Conservation (phyloP, 805 yeast species). For the Candida germanica region DNA sequence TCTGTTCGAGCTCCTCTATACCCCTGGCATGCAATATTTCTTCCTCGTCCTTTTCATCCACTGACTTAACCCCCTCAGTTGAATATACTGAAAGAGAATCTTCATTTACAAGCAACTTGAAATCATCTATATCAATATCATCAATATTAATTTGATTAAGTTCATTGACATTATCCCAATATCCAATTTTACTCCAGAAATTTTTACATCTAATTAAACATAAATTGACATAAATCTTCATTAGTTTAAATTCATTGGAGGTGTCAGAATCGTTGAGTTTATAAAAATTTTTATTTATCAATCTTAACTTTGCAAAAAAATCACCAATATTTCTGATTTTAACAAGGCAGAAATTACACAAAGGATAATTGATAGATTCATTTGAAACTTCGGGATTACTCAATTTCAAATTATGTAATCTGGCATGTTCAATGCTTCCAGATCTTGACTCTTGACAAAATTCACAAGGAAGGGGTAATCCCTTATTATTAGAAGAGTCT, state of each 20-base stretch:
- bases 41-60: background rate
- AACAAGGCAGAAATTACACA: slow-evolving; percentile 79
- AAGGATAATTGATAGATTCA: slow-evolving; percentile 50
- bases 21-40: background rate
- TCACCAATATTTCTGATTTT: slow-evolving; percentile 83
- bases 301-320: slow-evolving; percentile 70
- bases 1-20: background rate
- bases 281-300: slow-evolving; percentile 55
- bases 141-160: slow-evolving; percentile 26
- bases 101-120: slow-evolving; percentile 13
- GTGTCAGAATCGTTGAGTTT: slow-evolving; percentile 32
- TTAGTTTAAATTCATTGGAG: slow-evolving; percentile 32
- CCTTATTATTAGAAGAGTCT: slow-evolving; percentile 40
- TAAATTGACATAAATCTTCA: slow-evolving; percentile 51
- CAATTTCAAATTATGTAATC: slow-evolving; percentile 66
- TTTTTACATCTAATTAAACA: slow-evolving; percentile 63
- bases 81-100: slow-evolving; percentile 6
- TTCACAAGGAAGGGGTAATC: slow-evolving; percentile 71
- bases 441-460: slow-evolving; percentile 79
- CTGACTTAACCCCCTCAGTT: slow-evolving; percentile 10
- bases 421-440: slow-evolving; percentile 70
- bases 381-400: slow-evolving; percentile 29
- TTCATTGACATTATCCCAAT: slow-evolving; percentile 58
- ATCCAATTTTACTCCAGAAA: slow-evolving; percentile 82
- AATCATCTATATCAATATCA: slow-evolving; percentile 20